These are phyloP conservation scores for Penicillium sp. DNA, from an alignment of 2,329 filamentous ascomycete genomes.

Conservation along the genomic window DNA sequence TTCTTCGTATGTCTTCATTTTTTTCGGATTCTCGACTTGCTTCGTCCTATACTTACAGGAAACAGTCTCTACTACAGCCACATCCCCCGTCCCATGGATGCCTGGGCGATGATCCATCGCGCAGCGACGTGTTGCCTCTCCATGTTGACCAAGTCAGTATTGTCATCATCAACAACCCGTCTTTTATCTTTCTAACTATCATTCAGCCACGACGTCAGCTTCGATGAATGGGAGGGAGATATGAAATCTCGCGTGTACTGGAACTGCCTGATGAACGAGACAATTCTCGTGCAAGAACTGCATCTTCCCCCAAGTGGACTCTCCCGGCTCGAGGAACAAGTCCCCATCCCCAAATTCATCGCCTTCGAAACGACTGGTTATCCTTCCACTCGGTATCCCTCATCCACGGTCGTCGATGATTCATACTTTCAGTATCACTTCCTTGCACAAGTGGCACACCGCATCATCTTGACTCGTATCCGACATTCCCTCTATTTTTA, in stretches of 20 bases:
- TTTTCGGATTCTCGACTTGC: not conserved
- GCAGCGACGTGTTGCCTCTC: slow-evolving; percentile 56
- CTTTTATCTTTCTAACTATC: not conserved
- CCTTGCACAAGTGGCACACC: slow-evolving; percentile 59
- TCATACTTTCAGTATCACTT: slow-evolving; percentile 62
- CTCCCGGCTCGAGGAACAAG: slow-evolving; percentile 55
- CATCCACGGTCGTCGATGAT: slow-evolving; percentile 52
- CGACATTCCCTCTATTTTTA: slow-evolving; percentile 57
- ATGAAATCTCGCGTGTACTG: slow-evolving; percentile 61
- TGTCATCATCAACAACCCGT: slow-evolving; percentile 12
- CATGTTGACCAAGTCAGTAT: slow-evolving; percentile 49
- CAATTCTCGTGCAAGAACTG: slow-evolving; percentile 59
- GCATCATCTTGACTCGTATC: slow-evolving; percentile 59
- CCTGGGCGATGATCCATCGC: slow-evolving; percentile 58
- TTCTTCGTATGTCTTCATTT: slow-evolving; percentile 43
- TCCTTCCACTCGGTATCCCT: slow-evolving; percentile 34
- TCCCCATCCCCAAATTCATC: slow-evolving; percentile 59
- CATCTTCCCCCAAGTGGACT: slow-evolving; percentile 57
- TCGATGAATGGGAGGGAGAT: slow-evolving; percentile 58
- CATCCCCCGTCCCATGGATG: slow-evolving; percentile 57
- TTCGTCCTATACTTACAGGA: slow-evolving; percentile 14
- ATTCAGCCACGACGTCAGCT: slow-evolving; percentile 43
- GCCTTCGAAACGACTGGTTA: slow-evolving; percentile 46
- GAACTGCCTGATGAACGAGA: slow-evolving; percentile 61
- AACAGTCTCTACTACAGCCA: slow-evolving; percentile 54